Evolutionary conservation across 345 rosid species (phyloP).

Genomic region (Hypericum perforatum): DNA sequence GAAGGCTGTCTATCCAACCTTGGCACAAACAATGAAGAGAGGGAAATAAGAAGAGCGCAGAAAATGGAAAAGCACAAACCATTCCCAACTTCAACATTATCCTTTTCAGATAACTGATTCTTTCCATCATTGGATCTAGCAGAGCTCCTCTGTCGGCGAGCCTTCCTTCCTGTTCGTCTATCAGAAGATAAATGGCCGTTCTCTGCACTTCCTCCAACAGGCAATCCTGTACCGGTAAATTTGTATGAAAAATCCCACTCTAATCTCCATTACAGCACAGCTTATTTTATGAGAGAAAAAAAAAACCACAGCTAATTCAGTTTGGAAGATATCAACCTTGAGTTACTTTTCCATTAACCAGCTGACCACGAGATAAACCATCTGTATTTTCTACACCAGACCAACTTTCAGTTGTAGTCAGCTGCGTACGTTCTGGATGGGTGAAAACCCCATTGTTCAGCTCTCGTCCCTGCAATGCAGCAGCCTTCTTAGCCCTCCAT

Average conservation of each 20-base stretch:
- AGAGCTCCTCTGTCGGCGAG: constrained; percentile 67
- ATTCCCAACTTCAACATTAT: constrained; percentile 31
- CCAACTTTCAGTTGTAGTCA: constrained; percentile 21
- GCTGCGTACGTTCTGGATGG: constrained; percentile 21
- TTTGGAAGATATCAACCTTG: constrained; percentile 35
- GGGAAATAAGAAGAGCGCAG: neutral
- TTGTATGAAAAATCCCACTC: constrained; percentile 28
- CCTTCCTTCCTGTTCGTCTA: constrained; percentile 49
- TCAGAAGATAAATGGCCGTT: constrained; percentile 41
- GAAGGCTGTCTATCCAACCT: too few relatives aligned
- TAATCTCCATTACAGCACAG: constrained; percentile 3
- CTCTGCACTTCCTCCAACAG: constrained; percentile 31
- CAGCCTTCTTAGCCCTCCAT: constrained; percentile 7
- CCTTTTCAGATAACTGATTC: constrained; percentile 38
- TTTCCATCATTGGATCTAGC: constrained; percentile 45
- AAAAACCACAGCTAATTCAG: neutral
- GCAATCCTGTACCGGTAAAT: constrained; percentile 25
- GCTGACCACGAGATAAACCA: constrained; percentile 20
- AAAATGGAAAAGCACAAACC: constrained; percentile 10
- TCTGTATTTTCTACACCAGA: constrained; percentile 17
- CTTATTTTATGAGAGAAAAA: too few relatives aligned
- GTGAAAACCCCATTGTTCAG: constrained; percentile 25
- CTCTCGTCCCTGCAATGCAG: constrained; percentile 30
- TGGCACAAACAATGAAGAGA: neutral
- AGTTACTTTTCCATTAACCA: constrained; percentile 18